Evolutionary conservation across 345 rosid genomes (phyloP), one percentile per base, ranked within the genome.

Genomic region (Gossypium rotundifolium): DNA sequence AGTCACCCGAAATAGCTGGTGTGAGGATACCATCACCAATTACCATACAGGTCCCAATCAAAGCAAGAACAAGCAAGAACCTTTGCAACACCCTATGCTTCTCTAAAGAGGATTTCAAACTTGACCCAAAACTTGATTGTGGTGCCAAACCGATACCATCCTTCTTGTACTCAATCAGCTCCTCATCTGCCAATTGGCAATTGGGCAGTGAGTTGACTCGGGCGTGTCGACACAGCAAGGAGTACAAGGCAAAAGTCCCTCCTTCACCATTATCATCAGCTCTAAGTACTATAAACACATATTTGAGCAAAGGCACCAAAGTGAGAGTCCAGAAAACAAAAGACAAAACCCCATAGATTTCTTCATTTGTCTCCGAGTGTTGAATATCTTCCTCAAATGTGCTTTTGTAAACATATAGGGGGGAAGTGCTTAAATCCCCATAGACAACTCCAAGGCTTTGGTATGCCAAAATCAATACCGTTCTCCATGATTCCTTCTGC

Each of bases 211-310:
- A 86, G 83, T 85, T 88, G 78, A 92, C 85, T 71, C 93, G 81
- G 75, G 94, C 93, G 76, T 92, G 89, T 17, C 97, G 85, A 75
- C 92, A 92, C 5, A 92, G 73, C 69, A 92, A 71, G 11, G 97
- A 92, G 71, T 90, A 92, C 74, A 92, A 80, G 76, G 97, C 97
- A 80, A 92, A 90, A 72, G 97, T 90, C 38, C 95, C 97, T 65
- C 97, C 97, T 82, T 92, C 95, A 9, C 95, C 97, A 75, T 92
- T 92, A 79, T 92, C 97, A 69, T 92, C 92, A 72, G 97, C 97
- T 84, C 86, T 86, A 44, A 92, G 89, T 69, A 92, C 97, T 59
- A 92, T 88, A 59, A 90, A 84, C 76, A 90, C 97, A 63, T 92
- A 92, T 70, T 92, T 92, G 51, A 90, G 63, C 23, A 92, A 73